These are phyloP conservation scores for Paramecium primaurelia DNA, from an alignment of 73 alveolate species.

Conservation along the genomic window DNA sequence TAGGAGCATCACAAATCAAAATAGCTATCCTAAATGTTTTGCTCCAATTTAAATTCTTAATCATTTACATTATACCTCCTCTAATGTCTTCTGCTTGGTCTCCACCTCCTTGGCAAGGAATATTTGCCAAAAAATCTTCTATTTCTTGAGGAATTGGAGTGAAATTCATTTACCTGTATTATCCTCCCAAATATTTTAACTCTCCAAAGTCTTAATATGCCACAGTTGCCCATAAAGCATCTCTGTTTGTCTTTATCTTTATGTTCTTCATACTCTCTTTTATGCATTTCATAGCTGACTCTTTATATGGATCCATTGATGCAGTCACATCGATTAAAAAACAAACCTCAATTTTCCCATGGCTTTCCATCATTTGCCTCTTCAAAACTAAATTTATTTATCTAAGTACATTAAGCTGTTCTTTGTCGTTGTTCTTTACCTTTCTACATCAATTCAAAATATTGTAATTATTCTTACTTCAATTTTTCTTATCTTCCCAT, in stretches of 20 bases:
- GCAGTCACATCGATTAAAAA: neutral
- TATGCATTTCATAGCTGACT: neutral
- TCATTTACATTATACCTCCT: constrained; percentile 15
- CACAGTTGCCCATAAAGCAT: constrained; percentile 42
- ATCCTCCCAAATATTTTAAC: neutral
- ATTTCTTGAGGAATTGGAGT: neutral
- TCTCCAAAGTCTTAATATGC: constrained; percentile 37
- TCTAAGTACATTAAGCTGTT: neutral
- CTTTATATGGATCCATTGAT: constrained; percentile 43
- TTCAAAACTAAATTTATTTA: neutral
- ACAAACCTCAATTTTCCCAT: constrained; percentile 43
- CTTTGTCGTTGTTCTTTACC: neutral
- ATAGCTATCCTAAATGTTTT: constrained; percentile 34
- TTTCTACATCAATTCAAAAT: neutral
- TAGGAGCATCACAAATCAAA: constrained; percentile 39
- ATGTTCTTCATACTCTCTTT: neutral
- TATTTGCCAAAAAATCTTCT: neutral
- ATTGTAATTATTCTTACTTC: neutral
- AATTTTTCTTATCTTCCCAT: neutral
- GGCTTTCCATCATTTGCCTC: neutral
- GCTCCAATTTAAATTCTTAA: constrained; percentile 61
- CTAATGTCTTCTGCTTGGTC: constrained; percentile 16
- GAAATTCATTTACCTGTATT: neutral
- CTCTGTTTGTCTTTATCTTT: constrained; percentile 24
- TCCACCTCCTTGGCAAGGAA: neutral